A percentile compares a stretch with the other conserved stretches of the same genome.
Evolutionary conservation across 2,329 filamentous ascomycete genomes (phyloP).

Genomic region (Fusarium chlamydosporum): DNA sequence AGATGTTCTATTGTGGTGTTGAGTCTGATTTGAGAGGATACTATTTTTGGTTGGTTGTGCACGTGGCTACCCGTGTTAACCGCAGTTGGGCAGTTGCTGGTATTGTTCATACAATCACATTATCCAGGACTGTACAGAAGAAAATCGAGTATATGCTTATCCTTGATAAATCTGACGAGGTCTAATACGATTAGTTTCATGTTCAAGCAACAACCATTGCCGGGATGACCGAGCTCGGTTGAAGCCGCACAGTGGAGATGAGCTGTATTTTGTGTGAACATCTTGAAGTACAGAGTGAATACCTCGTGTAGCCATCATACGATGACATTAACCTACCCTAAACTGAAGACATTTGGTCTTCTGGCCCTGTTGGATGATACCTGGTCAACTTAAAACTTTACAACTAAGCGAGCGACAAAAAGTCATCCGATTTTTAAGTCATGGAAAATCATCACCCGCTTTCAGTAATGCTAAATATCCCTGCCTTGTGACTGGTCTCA

Average conservation of each 20-base stretch:
- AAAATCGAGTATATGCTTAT: neutral
- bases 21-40: neutral
- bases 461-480: too few relatives aligned
- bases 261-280: neutral
- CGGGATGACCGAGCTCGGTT: neutral
- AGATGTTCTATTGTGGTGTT: neutral
- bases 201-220: neutral
- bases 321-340: neutral
- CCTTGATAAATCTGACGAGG: neutral
- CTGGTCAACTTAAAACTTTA: too few relatives aligned
- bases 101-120: too few relatives aligned
- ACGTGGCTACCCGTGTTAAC: neutral
- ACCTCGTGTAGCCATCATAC: neutral
- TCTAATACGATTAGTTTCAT: neutral
- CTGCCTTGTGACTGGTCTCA: constrained; percentile 12
- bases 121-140: neutral
- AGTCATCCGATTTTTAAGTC: neutral
- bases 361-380: neutral
- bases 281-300: too few relatives aligned
- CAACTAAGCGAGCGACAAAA: neutral
- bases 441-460: neutral
- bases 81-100: too few relatives aligned
- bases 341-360: neutral
- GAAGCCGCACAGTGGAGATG: neutral
- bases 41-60: neutral